Conservation (phyloP, 805 yeast species). For the Starmerella lactis-condensi region DNA sequence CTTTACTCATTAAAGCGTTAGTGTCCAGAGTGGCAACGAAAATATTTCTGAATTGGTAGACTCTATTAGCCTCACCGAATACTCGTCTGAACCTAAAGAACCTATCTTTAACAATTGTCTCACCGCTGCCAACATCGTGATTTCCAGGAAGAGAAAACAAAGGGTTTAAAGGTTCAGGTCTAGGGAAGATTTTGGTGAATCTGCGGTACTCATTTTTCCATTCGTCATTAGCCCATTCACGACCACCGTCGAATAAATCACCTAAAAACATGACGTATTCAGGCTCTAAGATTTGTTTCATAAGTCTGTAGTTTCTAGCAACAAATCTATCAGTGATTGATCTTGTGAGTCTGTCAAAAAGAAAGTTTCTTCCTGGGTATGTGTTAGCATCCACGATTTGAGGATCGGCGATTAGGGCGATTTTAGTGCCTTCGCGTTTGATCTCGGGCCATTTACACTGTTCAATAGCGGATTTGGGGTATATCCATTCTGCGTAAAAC, state of each 20-base stretch:
- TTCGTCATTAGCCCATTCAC: constrained; percentile 53
- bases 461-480: constrained; percentile 29
- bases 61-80: constrained; percentile 53
- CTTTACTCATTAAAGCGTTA: constrained; percentile 46
- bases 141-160: constrained; percentile 55
- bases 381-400: constrained; percentile 80
- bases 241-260: constrained; percentile 86
- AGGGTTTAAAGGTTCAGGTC: constrained; percentile 13
- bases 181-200: constrained; percentile 48
- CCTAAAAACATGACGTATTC: constrained; percentile 68
- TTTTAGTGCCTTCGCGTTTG: constrained; percentile 13
- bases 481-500: constrained; percentile 34
- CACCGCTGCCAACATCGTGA: constrained; percentile 91
- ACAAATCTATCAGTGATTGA: constrained; percentile 60
- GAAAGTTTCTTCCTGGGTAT: constrained; percentile 49
- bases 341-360: constrained; percentile 37
- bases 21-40: constrained; percentile 64
- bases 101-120: constrained; percentile 39
- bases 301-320: constrained; percentile 48
- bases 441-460: constrained; percentile 39
- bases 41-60: constrained; percentile 46
- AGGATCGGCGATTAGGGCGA: constrained; percentile 74
- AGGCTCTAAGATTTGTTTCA: constrained; percentile 46
- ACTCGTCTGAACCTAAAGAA: constrained; percentile 43
- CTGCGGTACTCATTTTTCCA: constrained; percentile 60